These are phyloP conservation scores for Alternaria infectoria DNA, from an alignment of 2,329 filamentous ascomycete genomes.

Conservation along the genomic window DNA sequence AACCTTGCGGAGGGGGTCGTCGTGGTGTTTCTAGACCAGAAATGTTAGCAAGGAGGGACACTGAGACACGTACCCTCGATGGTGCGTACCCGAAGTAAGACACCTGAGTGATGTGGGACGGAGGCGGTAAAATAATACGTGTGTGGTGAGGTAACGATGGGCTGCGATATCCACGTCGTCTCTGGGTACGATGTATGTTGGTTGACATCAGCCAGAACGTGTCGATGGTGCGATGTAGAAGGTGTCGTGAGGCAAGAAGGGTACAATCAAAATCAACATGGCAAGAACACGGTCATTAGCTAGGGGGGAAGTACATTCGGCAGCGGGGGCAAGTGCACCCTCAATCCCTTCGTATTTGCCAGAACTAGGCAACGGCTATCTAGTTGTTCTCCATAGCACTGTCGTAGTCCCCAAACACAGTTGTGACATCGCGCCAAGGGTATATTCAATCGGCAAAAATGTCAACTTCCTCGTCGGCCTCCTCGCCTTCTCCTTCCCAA, in stretches of 20 bases:
- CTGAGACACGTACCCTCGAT: background rate
- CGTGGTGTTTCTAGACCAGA: background rate
- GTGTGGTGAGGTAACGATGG: background rate
- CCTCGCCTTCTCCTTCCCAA: background rate
- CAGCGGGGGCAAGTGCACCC: background rate
- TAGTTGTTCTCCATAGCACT: background rate
- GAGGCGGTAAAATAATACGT: background rate
- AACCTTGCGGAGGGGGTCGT: background rate
- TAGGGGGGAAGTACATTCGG: background rate
- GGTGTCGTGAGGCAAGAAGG: background rate
- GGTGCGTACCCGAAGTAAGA: background rate
- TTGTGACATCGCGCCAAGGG: background rate
- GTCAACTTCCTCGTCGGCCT: background rate
- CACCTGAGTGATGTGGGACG: background rate
- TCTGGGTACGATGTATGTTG: background rate
- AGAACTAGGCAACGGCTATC: background rate
- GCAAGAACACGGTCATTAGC: background rate
- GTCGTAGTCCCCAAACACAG: background rate
- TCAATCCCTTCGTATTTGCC: rapidly evolving
- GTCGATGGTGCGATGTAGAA: background rate
- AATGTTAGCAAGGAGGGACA: background rate
- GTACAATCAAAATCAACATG: background rate
- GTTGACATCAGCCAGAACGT: background rate
- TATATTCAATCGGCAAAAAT: background rate
- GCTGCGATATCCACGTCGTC: background rate